These are phyloP conservation scores for Ascochyta lentis DNA, from an alignment of 2,329 filamentous ascomycete species.

Conservation along the genomic window DNA sequence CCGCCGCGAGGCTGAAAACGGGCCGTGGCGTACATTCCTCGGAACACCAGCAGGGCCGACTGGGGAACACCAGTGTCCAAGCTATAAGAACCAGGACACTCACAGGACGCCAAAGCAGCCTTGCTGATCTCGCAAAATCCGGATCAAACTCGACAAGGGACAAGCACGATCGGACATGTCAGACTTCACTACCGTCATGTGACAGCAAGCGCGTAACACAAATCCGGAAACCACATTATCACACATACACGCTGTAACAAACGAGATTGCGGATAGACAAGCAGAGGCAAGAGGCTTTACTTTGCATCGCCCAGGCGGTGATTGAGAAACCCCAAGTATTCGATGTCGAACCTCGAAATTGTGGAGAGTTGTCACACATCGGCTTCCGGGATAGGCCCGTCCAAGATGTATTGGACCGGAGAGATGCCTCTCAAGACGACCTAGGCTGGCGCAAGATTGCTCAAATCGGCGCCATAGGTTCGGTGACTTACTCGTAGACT, in stretches of 20 bases:
- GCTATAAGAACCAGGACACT: not conserved
- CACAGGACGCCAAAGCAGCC: not conserved
- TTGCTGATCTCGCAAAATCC: not conserved
- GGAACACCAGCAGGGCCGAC: not conserved
- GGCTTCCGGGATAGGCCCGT: too few relatives aligned
- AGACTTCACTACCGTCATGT: not conserved
- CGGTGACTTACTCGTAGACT: too few relatives aligned
- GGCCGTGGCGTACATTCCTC: slow-evolving; percentile 9
- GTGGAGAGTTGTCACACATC: too few relatives aligned
- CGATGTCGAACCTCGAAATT: too few relatives aligned
- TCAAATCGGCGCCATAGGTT: too few relatives aligned
- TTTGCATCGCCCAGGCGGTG: not conserved
- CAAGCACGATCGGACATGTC: not conserved
- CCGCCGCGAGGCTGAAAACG: slow-evolving; percentile 6
- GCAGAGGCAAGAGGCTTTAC: not conserved
- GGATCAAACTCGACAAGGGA: not conserved
- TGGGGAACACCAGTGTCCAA: not conserved
- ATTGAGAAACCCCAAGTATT: too few relatives aligned
- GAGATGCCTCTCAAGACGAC: too few relatives aligned
- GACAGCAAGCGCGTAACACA: not conserved
- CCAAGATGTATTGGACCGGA: too few relatives aligned
- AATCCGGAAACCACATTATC: not conserved
- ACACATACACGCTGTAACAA: not conserved
- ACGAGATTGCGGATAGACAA: not conserved
- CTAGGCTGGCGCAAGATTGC: too few relatives aligned